Evolutionary conservation across 2,329 filamentous ascomycete genomes (phyloP), one percentile per base, ranked within the genome.

Genomic region (Cordyceps fumosorosea): DNA sequence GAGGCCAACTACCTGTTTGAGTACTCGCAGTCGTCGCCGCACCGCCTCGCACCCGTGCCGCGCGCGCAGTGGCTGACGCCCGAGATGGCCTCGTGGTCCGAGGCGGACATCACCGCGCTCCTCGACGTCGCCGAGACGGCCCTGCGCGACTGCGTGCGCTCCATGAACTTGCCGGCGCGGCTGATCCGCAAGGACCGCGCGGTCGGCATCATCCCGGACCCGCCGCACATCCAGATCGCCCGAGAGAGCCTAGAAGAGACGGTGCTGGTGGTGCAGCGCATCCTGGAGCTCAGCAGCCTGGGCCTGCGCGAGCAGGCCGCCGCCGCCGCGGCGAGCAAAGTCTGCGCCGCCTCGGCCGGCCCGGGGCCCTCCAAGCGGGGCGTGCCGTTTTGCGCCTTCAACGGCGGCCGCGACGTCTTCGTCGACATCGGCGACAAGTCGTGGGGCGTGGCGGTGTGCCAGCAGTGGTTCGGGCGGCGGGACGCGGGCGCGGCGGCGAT

Each of bases 401-500:
- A 99, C 74, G 95, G 93, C 60, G 95, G 95, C 12, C 93, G 95
- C 65, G 95, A 99, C 73, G 92, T 98, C 48, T 99, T 99, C 75
- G 93, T 99, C 60, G 95, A 99, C 73, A 97, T 99, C 70, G 95
- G 95, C 62, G 95, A 99, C 77, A 99, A 99, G 78, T 92, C 89
- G 59, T 96, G 93, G 89, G 95, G 95, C 66, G 95, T 99, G 3
- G 83, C 90, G 40, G 91, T 93, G 4, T 97, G 93, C 73, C 95
- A 99, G 78, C 84, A 88, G 63, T 96, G 91, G 80, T 96, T 97
- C 72, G 89, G 89, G 24, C 85, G 72, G 57, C 70, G 57, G 8
- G 44, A 47, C 11, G 57, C 52, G 12, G 52, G 24, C 51, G 29
- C 22, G 22, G 54, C 67, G 54, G 69, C 70, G 7, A 86, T 97